phyloP scores from a whole-genome alignment of 2,329 filamentous ascomycete genomes.

The Macroventuria anomochaeta region DNA sequence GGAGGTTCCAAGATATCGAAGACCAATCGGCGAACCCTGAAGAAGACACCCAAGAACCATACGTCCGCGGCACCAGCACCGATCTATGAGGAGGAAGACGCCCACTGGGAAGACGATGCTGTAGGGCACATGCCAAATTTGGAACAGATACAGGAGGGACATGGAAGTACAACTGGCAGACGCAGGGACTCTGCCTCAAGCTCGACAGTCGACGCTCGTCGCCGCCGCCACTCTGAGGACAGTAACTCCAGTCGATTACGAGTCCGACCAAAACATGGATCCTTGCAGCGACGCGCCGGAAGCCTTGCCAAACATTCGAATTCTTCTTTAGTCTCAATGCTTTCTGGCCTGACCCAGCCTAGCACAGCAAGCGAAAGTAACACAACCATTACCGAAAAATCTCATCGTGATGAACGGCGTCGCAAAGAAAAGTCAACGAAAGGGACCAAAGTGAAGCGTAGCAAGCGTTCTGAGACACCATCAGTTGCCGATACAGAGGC shows the following conservation, averaged over 20 bases:
- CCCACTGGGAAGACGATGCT: conserved; percentile 27
- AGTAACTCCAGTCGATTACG: conserved; percentile 34
- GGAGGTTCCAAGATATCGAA: conserved; percentile 31
- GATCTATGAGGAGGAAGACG: conserved; percentile 22
- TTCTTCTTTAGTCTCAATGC: conserved; percentile 52
- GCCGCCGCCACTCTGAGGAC: conserved; percentile 31
- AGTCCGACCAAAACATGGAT: conserved; percentile 42
- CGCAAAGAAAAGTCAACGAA: conserved; percentile 25
- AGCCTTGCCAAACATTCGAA: conserved; percentile 44
- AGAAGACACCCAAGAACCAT: conserved; percentile 30
- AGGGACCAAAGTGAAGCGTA: conserved; percentile 22
- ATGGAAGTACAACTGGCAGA: conserved; percentile 32
- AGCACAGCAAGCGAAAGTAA: conserved; percentile 54
- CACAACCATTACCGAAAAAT: conserved; percentile 54
- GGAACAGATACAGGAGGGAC: conserved; percentile 50
- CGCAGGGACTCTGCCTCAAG: conserved; percentile 33
- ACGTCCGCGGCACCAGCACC: conserved; percentile 23
- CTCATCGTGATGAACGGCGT: conserved; percentile 47
- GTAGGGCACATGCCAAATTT: conserved; percentile 49
- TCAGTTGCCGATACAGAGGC: conserved; percentile 28
- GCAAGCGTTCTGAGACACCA: conserved; percentile 18
- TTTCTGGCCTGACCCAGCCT: conserved; percentile 52
- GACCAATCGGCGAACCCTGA: conserved; percentile 25
- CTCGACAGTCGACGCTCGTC: conserved; percentile 21
- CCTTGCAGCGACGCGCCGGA: conserved; percentile 42